These are phyloP conservation scores for Allium fistulosum DNA, from an alignment of 106 monocot species.

Conservation along the genomic window DNA sequence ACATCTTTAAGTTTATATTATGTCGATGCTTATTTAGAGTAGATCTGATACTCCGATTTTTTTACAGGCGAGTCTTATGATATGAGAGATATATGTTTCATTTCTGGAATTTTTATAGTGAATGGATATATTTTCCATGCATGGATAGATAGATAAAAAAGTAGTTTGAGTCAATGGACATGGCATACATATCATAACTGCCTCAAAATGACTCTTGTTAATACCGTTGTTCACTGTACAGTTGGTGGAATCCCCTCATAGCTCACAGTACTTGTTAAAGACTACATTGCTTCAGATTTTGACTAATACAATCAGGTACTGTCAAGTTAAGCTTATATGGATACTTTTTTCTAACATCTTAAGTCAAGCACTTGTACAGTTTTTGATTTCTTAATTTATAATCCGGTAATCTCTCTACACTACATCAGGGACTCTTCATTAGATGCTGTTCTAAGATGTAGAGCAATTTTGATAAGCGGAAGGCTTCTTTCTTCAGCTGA, in stretches of 20 bases:
- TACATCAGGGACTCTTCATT: slow-evolving; percentile 44
- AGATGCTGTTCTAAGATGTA: slow-evolving; percentile 69
- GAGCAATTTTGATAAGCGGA: slow-evolving; percentile 71
- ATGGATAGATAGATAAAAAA: no score
- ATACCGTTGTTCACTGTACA: slow-evolving; percentile 4
- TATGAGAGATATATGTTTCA: no score
- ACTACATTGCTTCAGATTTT: slow-evolving; percentile 74
- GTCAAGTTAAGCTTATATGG: background rate
- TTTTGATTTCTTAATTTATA: background rate
- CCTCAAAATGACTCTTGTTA: no score
- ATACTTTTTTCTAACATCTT: background rate
- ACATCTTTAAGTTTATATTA: no score
- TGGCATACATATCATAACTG: no score
- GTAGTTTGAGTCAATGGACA: no score
- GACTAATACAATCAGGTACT: slow-evolving; percentile 75
- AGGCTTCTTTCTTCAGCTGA: slow-evolving; percentile 81
- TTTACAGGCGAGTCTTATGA: no score
- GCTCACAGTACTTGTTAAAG: slow-evolving; percentile 55
- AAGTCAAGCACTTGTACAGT: background rate
- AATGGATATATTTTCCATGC: no score
- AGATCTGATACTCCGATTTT: no score
- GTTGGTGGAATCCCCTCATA: slow-evolving; percentile 76
- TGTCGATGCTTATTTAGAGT: no score
- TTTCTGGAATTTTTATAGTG: no score
- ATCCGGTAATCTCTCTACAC: background rate